phyloP scores from a whole-genome alignment of 2,329 filamentous ascomycete genomes.

The Lanzia echinophila region DNA sequence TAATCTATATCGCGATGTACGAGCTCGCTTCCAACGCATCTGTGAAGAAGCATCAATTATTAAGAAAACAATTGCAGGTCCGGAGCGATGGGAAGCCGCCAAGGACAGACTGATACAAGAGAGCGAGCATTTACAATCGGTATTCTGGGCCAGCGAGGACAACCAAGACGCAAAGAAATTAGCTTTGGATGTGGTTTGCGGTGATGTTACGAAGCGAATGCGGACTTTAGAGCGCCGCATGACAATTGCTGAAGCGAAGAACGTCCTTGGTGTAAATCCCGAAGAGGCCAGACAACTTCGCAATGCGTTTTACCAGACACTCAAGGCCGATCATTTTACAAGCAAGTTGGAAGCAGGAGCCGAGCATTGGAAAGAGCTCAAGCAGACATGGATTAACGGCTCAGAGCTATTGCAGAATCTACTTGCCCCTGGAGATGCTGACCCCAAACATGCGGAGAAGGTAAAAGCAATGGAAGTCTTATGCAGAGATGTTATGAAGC shows the following conservation, averaged over 20 bases:
- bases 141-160: conserved; percentile 53
- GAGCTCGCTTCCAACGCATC: conserved; percentile 62
- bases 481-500: conserved; percentile 71
- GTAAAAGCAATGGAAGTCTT: conserved; percentile 63
- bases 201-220: conserved; percentile 75
- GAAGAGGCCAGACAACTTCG: conserved; percentile 61
- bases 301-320: conserved; percentile 56
- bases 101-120: conserved; percentile 62
- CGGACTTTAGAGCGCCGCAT: conserved; percentile 59
- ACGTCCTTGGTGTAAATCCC: conserved; percentile 60
- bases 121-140: conserved; percentile 54
- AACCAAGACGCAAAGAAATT: conserved; percentile 56
- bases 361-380: conserved; percentile 65
- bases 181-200: conserved; percentile 72
- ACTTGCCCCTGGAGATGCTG: conserved; percentile 43
- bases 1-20: conserved; percentile 54
- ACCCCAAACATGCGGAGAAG: conserved; percentile 49
- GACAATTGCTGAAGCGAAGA: conserved; percentile 69
- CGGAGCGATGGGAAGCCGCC: conserved; percentile 64
- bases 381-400: conserved; percentile 57
- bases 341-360: conserved; percentile 67
- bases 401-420: conserved; percentile 49
- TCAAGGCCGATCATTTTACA: conserved; percentile 60
- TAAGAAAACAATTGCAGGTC: conserved; percentile 70
- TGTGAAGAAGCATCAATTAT: conserved; percentile 60